Conservation (phyloP, 1,284 basidiomycete species). For the Coniferiporia sulphurascens region DNA sequence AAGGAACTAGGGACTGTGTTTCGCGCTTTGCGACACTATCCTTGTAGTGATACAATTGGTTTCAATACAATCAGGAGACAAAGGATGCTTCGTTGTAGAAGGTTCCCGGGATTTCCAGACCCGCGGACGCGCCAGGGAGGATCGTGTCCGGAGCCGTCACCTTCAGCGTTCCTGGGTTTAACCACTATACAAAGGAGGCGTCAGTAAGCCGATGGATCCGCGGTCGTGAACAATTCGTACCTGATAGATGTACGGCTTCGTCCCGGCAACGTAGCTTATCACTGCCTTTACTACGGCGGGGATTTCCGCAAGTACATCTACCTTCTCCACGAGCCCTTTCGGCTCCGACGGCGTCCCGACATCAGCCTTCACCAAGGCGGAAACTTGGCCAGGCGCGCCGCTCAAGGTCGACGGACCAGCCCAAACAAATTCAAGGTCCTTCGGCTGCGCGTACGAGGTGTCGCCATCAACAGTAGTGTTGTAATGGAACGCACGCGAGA, state of each 20-base stretch:
- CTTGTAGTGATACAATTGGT: neutral
- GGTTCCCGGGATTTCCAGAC: slow-evolving; percentile 61
- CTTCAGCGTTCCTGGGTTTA: slow-evolving; percentile 68
- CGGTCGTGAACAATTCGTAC: slow-evolving; percentile 37
- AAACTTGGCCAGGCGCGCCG: slow-evolving; percentile 49
- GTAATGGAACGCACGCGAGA: slow-evolving; percentile 69
- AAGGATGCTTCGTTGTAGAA: slow-evolving; percentile 90
- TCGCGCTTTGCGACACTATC: neutral
- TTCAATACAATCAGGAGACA: slow-evolving; percentile 53
- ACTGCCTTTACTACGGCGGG: slow-evolving; percentile 87
- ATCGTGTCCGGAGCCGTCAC: slow-evolving; percentile 60
- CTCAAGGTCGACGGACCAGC: slow-evolving; percentile 57
- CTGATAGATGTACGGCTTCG: slow-evolving; percentile 93
- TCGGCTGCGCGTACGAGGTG: slow-evolving; percentile 82
- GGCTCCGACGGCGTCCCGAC: slow-evolving; percentile 50
- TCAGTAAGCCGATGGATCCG: slow-evolving; percentile 36
- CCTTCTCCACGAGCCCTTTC: slow-evolving; percentile 91
- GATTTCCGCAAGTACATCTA: slow-evolving; percentile 95
- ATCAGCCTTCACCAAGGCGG: slow-evolving; percentile 51
- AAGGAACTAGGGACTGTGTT: neutral
- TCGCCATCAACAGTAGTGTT: slow-evolving; percentile 59
- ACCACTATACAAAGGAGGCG: slow-evolving; percentile 53
- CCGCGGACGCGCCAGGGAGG: slow-evolving; percentile 39
- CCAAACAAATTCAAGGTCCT: slow-evolving; percentile 75
- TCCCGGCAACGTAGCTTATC: slow-evolving; percentile 86